Evolutionary conservation across 495 filamentous ascomycete species (phyloP).

Genomic region (Glonium stellatum): DNA sequence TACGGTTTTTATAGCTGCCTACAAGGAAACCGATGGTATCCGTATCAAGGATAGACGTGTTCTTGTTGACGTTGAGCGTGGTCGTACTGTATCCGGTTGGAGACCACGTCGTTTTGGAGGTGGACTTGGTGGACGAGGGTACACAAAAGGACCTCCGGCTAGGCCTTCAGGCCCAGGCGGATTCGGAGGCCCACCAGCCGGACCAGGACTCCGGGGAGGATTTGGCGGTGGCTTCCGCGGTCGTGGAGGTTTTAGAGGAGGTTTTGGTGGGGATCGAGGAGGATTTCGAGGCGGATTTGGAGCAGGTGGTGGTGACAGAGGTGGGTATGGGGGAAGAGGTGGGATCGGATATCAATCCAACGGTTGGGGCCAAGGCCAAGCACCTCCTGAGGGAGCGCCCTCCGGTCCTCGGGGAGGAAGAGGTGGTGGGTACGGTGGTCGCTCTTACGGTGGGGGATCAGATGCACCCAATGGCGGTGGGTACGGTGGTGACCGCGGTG

Average conservation of each 20-base stretch:
- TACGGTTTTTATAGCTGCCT: slow-evolving; percentile 50
- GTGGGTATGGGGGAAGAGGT: slow-evolving; percentile 25
- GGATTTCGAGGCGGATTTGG: slow-evolving; percentile 17
- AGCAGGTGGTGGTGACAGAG: slow-evolving; percentile 12
- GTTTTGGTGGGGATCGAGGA: slow-evolving; percentile 33
- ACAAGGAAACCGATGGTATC: slow-evolving; percentile 84
- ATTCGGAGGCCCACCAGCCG: slow-evolving; percentile 52
- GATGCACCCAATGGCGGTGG: slow-evolving; percentile 34
- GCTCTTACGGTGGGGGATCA: slow-evolving; percentile 45
- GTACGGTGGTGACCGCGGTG: slow-evolving; percentile 14
- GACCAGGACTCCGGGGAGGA: slow-evolving; percentile 41
- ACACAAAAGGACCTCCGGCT: slow-evolving; percentile 75
- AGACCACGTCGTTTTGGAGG: slow-evolving; percentile 87
- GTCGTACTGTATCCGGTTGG: slow-evolving; percentile 91
- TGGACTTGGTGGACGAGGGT: slow-evolving; percentile 84
- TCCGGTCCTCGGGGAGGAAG: slow-evolving; percentile 63
- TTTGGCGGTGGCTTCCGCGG: slow-evolving; percentile 47
- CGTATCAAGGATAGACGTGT: slow-evolving; percentile 87
- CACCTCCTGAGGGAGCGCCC: slow-evolving; percentile 68
- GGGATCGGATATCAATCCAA: slow-evolving; percentile 40
- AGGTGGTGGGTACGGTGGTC: slow-evolving; percentile 35
- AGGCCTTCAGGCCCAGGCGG: slow-evolving; percentile 56
- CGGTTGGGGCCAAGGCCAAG: slow-evolving; percentile 32
- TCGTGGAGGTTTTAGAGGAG: slow-evolving; percentile 50
- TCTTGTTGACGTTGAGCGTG: slow-evolving; percentile 92